Percentiles rank a stretch among this genome's conserved stretches.
Conservation (phyloP, 441 rosid species). For the Croton setiger region DNA sequence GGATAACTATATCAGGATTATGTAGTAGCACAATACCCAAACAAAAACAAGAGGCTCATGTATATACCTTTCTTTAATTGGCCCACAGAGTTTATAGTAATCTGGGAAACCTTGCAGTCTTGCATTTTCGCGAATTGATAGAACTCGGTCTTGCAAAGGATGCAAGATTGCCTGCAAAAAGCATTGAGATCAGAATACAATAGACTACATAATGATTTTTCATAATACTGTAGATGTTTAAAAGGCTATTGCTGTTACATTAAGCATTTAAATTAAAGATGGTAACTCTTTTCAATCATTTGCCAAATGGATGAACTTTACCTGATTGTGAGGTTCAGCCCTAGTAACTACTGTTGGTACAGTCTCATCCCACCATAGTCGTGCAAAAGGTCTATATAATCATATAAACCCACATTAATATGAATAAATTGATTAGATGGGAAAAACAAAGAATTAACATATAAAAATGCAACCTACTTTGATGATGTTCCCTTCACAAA, state of each 20-base stretch:
- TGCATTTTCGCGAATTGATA: constrained; percentile 63
- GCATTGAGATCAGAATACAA: background rate
- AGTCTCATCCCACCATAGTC: constrained; percentile 85
- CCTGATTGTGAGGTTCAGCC: constrained; percentile 82
- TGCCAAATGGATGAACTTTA: constrained; percentile 11
- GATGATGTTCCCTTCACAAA: constrained; percentile 45
- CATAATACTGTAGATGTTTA: no score
- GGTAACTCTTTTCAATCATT: background rate
- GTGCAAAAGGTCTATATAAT: constrained; percentile 59
- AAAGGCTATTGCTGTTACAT: no score
- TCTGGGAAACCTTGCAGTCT: constrained; percentile 75
- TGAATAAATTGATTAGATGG: background rate
- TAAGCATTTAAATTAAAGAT: background rate
- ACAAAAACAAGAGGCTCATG: background rate
- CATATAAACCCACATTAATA: constrained; percentile 1
- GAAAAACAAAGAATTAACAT: background rate
- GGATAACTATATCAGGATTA: background rate
- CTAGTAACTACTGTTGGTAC: constrained; percentile 80
- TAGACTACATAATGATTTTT: background rate
- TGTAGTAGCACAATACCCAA: background rate
- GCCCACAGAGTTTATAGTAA: constrained; percentile 53
- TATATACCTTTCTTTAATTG: constrained; percentile 55
- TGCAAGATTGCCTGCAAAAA: constrained; percentile 49
- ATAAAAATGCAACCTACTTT: constrained; percentile 36
- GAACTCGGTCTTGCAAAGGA: constrained; percentile 64